These are phyloP conservation scores for Cantharellus cinnabarinus DNA, from an alignment of 768 basidiomycete genomes.

Conservation along the genomic window DNA sequence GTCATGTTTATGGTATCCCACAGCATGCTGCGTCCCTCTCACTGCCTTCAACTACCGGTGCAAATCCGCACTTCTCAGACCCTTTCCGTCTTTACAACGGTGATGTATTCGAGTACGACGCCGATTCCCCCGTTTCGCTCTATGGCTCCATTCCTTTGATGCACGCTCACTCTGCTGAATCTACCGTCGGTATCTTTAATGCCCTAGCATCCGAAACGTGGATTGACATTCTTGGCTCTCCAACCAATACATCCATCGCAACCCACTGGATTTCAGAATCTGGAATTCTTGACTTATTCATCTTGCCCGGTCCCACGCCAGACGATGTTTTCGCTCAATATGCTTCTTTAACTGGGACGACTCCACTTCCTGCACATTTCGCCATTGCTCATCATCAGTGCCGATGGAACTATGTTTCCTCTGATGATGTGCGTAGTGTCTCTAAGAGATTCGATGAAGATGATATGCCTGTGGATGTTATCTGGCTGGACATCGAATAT, in stretches of 20 bases:
- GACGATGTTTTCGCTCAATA: conserved; percentile 73
- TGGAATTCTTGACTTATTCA: conserved; percentile 83
- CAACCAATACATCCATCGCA: conserved; percentile 38
- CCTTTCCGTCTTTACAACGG: conserved; percentile 90
- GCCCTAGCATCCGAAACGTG: conserved; percentile 81
- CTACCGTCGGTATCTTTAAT: conserved; percentile 82
- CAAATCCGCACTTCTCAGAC: conserved; percentile 55
- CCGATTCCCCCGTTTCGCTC: conserved; percentile 47
- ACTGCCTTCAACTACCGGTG: conserved; percentile 72
- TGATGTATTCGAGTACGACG: conserved; percentile 91
- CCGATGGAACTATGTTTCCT: conserved; percentile 91
- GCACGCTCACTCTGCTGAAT: conserved; percentile 74
- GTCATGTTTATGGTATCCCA: conserved; percentile 86
- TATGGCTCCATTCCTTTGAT: conserved; percentile 86
- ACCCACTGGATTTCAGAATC: conserved; percentile 98
- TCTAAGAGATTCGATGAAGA: conserved; percentile 81
- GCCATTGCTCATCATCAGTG: conserved; percentile 93
- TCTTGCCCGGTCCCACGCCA: conserved; percentile 81
- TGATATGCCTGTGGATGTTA: conserved; percentile 86
- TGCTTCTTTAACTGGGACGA: conserved; percentile 60
- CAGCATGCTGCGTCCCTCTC: conserved; percentile 85
- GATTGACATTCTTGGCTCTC: conserved; percentile 68
- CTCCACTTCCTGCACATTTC: conserved; percentile 79
- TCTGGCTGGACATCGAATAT: conserved; percentile 97
- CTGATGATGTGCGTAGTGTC: conserved; percentile 68